Evolutionary conservation across 2,329 filamentous ascomycete genomes (phyloP).

Genomic region (Pseudophaeomoniella oleicola): DNA sequence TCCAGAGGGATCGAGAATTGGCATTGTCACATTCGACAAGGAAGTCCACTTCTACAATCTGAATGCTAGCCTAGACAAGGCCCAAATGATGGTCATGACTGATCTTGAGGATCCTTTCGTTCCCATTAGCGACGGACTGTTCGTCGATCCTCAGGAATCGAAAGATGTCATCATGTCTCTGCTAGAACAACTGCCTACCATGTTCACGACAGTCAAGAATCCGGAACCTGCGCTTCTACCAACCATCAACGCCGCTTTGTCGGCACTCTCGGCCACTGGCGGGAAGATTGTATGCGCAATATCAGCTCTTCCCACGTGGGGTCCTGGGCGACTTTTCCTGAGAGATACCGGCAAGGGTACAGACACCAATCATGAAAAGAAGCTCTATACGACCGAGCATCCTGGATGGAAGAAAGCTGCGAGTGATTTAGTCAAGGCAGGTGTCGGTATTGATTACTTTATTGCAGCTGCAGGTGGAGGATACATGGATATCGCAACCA

Average conservation of each 20-base stretch:
- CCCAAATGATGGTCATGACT: constrained; percentile 98
- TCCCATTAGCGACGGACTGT: constrained; percentile 77
- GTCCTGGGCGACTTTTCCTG: constrained; percentile 70
- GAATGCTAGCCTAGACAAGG: constrained; percentile 63
- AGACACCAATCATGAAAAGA: constrained; percentile 79
- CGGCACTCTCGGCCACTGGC: constrained; percentile 73
- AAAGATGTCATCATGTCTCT: constrained; percentile 76
- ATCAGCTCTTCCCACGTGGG: constrained; percentile 78
- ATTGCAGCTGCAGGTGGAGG: constrained; percentile 78
- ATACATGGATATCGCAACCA: constrained; percentile 84
- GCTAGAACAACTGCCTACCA: constrained; percentile 64
- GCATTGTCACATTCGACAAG: constrained; percentile 91
- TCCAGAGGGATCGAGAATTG: constrained; percentile 70
- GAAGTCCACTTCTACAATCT: constrained; percentile 98
- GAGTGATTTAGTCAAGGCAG: constrained; percentile 73
- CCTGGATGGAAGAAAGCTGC: constrained; percentile 74
- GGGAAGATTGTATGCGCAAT: constrained; percentile 86
- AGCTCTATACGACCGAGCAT: constrained; percentile 81
- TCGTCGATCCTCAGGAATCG: constrained; percentile 86
- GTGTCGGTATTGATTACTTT: constrained; percentile 88
- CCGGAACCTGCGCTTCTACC: constrained; percentile 81
- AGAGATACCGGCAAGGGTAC: constrained; percentile 79
- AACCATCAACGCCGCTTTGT: constrained; percentile 66
- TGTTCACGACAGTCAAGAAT: constrained; percentile 80
- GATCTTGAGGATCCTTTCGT: constrained; percentile 95